Evolutionary conservation across 164 flowering plant genomes (phyloP).

Genomic region (Warburgia ugandensis): DNA sequence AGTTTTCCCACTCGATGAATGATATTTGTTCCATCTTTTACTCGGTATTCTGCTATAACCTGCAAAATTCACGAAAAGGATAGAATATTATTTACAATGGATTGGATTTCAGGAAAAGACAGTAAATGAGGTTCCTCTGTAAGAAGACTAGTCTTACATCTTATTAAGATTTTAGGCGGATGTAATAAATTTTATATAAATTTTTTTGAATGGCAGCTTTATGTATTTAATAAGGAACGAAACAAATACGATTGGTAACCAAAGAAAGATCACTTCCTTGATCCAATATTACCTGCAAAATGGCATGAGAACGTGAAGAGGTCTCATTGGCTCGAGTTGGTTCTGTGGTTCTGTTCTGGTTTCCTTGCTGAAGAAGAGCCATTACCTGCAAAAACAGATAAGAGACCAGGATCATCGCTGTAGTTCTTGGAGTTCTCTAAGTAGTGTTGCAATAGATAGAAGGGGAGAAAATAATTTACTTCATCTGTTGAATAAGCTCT

Average conservation of each 20-base stretch:
- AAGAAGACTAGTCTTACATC: background rate
- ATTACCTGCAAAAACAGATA: conserved; percentile 49
- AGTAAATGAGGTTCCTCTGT: background rate
- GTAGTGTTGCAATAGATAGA: background rate
- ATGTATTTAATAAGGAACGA: too few relatives aligned
- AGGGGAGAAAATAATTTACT: conserved; percentile 24
- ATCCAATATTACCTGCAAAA: conserved; percentile 59
- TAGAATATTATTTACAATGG: background rate
- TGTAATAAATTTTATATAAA: too few relatives aligned
- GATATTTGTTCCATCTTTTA: conserved; percentile 52
- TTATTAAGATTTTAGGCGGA: background rate
- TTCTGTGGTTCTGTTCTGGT: conserved; percentile 83
- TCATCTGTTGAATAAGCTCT: conserved; percentile 92
- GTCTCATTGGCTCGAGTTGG: conserved; percentile 93
- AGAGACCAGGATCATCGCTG: background rate
- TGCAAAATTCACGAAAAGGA: conserved; percentile 11
- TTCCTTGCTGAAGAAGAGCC: conserved; percentile 86
- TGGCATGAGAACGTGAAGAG: conserved; percentile 93
- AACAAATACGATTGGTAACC: too few relatives aligned
- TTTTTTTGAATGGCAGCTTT: too few relatives aligned
- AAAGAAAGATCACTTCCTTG: too few relatives aligned
- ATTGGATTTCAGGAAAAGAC: background rate
- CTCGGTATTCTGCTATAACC: conserved; percentile 78
- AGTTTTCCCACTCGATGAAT: conserved; percentile 71
- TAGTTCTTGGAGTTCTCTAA: background rate